Conservation (phyloP, 2,329 filamentous ascomycete genomes). For the Xylaria digitata region DNA sequence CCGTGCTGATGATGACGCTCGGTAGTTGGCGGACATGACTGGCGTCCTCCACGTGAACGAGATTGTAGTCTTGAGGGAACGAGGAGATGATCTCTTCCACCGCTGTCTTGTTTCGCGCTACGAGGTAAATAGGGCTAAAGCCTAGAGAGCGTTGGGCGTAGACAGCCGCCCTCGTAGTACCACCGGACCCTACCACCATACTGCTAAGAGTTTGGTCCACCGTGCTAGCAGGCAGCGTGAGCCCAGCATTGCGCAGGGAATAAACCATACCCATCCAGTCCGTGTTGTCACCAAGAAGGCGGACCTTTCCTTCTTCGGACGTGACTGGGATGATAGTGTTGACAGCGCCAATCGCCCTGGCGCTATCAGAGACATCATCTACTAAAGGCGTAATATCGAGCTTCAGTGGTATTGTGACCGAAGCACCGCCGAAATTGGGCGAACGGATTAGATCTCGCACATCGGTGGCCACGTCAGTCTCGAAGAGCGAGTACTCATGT, state of each 20-base stretch:
- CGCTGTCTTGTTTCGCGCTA: conserved; percentile 79
- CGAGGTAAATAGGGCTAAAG: conserved; percentile 86
- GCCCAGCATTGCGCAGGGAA: conserved; percentile 76
- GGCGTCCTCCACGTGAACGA: conserved; percentile 66
- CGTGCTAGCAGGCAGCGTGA: conserved; percentile 55
- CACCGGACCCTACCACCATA: conserved; percentile 89
- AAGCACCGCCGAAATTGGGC: conserved; percentile 87
- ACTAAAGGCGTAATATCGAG: conserved; percentile 84
- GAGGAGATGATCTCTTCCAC: conserved; percentile 73
- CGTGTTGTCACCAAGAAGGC: conserved; percentile 88
- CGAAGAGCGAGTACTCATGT: conserved; percentile 80
- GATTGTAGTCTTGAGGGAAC: conserved; percentile 79
- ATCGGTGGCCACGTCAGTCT: conserved; percentile 74
- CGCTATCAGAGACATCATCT: conserved; percentile 83
- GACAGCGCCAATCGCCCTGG: conserved; percentile 86
- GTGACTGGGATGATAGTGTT: conserved; percentile 84
- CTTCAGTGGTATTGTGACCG: conserved; percentile 95
- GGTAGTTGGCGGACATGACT: conserved; percentile 64
- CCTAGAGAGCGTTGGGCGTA: conserved; percentile 87
- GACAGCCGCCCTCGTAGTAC: conserved; percentile 90
- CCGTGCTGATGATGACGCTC: conserved; percentile 84
- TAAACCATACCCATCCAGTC: conserved; percentile 94
- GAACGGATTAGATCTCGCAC: conserved; percentile 74
- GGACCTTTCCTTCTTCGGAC: conserved; percentile 56
- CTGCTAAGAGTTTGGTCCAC: conserved; percentile 62